phyloP scores from a whole-genome alignment of 2,329 filamentous ascomycete genomes.

The Hypoxylon sp. region DNA sequence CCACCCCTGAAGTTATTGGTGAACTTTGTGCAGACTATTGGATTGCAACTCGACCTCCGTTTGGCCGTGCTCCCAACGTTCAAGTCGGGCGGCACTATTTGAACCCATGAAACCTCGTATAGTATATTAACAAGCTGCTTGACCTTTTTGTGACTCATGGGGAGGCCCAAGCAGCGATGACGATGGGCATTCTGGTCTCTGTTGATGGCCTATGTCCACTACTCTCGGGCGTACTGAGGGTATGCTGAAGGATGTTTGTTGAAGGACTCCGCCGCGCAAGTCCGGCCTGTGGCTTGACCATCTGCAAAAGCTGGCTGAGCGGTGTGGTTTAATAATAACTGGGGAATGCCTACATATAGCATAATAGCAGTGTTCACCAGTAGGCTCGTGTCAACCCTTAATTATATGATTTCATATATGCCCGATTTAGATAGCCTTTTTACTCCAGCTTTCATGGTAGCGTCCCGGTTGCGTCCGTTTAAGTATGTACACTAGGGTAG shows the following conservation, averaged over 20 bases:
- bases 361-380: slow-evolving; percentile 21
- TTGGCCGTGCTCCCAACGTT: slow-evolving; percentile 62
- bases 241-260: slow-evolving; percentile 61
- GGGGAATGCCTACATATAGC: slow-evolving; percentile 28
- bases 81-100: slow-evolving; percentile 8
- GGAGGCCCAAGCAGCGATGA: slow-evolving; percentile 47
- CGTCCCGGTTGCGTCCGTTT: slow-evolving; percentile 4
- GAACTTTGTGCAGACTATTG: slow-evolving; percentile 70
- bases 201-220: slow-evolving; percentile 69
- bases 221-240: slow-evolving; percentile 60
- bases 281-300: slow-evolving; percentile 32
- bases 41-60: slow-evolving; percentile 61
- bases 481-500: too few relatives aligned
- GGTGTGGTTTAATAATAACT: slow-evolving; percentile 24
- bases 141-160: slow-evolving; percentile 58
- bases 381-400: slow-evolving; percentile 30
- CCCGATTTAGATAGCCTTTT: slow-evolving; percentile 17
- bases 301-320: slow-evolving; percentile 15
- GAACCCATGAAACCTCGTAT: slow-evolving; percentile 15
- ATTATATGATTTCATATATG: slow-evolving; percentile 15
- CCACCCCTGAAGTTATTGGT: slow-evolving; percentile 64
- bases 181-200: slow-evolving; percentile 56
- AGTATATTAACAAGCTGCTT: slow-evolving; percentile 57
- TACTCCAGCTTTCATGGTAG: slow-evolving; percentile 7
- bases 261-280: slow-evolving; percentile 56